Evolutionary conservation across 139 green algal species (phyloP), one percentile per base, ranked within the genome.

Genomic region (Pleodorina starrii): DNA sequence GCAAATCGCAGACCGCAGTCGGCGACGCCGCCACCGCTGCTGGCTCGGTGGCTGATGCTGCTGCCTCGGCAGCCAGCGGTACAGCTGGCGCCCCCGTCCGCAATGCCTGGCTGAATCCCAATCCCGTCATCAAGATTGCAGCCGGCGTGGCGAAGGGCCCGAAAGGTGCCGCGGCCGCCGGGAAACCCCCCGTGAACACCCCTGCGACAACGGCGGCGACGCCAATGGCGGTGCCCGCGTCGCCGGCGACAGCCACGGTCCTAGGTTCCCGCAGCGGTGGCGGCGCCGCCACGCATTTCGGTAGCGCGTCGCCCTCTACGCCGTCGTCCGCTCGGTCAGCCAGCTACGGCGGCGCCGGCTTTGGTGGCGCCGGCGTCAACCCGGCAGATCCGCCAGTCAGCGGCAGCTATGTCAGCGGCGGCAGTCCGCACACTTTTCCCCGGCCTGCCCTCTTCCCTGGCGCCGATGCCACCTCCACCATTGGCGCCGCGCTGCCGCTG

Each of bases 21-120:
- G 54, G 54, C 54, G 78, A 38, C 5, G 1, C 57, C 10, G 10
- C 44, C 16, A 40, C 54, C 6, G 19, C 77, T 1, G 51, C 77
- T 21, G 78, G 48, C 44, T 3, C 40, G 11, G 42, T 40, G 5
- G 23, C 77, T 23, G 57, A 42, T 5, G 17, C 40, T 12, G 57
- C 42, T 1, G 57, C 38, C 59, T 25, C 19, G 16, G 79, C 36
- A 54, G 42, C 59, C 54, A 0, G 54, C 7, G 21, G 29, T 25
- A 66, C 6, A 32, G n/a, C n/a, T n/a, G n/a, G n/a, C n/a, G n/a
- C n/a, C n/a, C n/a, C n/a, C n/a, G 63, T 76, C 5, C 29, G 43
- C 1, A 87, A 87, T 29, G 81, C 81, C 5, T 87, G 81, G 81
- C 60, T 87, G 19, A 77, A 66, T 17, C 81, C 81, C 32, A 87